Evolutionary conservation across 768 basidiomycete species (phyloP), one percentile per base, ranked within the genome.

Genomic region (Leccinum uliginosum): DNA sequence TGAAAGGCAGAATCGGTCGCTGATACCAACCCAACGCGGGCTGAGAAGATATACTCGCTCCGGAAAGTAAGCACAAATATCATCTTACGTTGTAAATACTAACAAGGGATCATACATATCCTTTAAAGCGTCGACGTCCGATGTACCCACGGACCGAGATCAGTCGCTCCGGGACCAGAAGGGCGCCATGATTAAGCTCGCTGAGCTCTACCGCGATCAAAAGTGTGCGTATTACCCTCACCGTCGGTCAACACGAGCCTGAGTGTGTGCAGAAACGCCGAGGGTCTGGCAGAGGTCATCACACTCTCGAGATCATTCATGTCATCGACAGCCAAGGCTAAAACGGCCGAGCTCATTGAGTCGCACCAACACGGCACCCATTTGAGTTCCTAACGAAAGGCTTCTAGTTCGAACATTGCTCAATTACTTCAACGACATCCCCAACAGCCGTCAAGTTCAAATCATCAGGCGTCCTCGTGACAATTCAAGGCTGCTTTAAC

Each of bases 301-400:
- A 89, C 85, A 0, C 78, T 87, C 26, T 93, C 91, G 0, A 77
- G 93, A 50, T 79, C 83, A 0, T 93, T 95, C 77, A 91, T 96
- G 82, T 86, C 91, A 0, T 88, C 89, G 19, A 91, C 92, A 0
- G 95, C 95, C 15, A 98, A 98, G 74, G 95, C 94, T 2, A 97
- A 98, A 73, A 97, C 95, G 0, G 94, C 94, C 3, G 95, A 96
- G 75, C 84, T 98, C 61, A 95, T 93, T 93, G 59, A 63, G 57
- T 49, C 27, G 19, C 14, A 29, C 43, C 24, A 1, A 45, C 15
- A 24, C 5, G 1, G 11, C 21, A 7, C 6, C 21, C 6, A 26
- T 12, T 21, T n/a, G 23, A 24, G 48, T 15, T 35, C 3, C 51
- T 51, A 10, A 58, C 47, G 23, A 48, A 21, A 21, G n/a, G 12